Conservation (phyloP, 768 basidiomycete species). For the Mycena vitilis region DNA sequence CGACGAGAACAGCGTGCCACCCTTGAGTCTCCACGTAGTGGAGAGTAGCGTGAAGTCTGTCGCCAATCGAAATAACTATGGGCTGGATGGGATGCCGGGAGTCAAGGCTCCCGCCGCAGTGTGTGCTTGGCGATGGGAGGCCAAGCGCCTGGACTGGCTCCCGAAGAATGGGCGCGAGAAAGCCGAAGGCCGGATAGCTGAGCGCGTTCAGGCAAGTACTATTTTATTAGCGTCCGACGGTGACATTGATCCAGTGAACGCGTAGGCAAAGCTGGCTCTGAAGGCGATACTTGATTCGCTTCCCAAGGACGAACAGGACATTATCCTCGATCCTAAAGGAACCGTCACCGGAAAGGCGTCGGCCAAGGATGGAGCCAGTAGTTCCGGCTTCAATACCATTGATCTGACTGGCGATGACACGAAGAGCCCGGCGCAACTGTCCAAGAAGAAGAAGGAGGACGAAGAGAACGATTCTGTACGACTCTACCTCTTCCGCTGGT, state of each 20-base stretch:
- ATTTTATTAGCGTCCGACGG: too few species aligned
- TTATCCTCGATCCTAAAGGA: slow-evolving; percentile 66
- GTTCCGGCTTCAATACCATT: slow-evolving; percentile 30
- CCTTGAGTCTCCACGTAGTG: slow-evolving; percentile 64
- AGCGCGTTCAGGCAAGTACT: slow-evolving; percentile 70
- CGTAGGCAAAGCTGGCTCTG: slow-evolving; percentile 70
- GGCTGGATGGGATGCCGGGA: slow-evolving; percentile 66
- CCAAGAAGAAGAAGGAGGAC: slow-evolving; percentile 49
- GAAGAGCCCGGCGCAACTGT: slow-evolving; percentile 41
- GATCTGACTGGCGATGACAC: slow-evolving; percentile 43
- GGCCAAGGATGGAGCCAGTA: slow-evolving; percentile 34
- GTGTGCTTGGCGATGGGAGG: slow-evolving; percentile 90
- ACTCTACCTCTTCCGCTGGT: background rate
- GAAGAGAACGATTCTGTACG: slow-evolving; percentile 57
- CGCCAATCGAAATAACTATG: slow-evolving; percentile 83
- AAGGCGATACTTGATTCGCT: slow-evolving; percentile 66
- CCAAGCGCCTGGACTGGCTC: slow-evolving; percentile 72
- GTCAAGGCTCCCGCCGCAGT: slow-evolving; percentile 71
- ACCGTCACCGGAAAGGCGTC: slow-evolving; percentile 48
- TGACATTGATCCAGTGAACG: background rate
- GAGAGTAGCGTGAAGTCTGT: slow-evolving; percentile 74
- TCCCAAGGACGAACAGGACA: slow-evolving; percentile 65
- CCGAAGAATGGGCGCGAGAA: slow-evolving; percentile 75
- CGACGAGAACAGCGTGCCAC: slow-evolving; percentile 51
- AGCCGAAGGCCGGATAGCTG: slow-evolving; percentile 67